Percentiles rank a stretch among this genome's conserved stretches.
Conservation (phyloP, 2,329 filamentous ascomycete genomes). For the Tolypocladium ophioglossoides region DNA sequence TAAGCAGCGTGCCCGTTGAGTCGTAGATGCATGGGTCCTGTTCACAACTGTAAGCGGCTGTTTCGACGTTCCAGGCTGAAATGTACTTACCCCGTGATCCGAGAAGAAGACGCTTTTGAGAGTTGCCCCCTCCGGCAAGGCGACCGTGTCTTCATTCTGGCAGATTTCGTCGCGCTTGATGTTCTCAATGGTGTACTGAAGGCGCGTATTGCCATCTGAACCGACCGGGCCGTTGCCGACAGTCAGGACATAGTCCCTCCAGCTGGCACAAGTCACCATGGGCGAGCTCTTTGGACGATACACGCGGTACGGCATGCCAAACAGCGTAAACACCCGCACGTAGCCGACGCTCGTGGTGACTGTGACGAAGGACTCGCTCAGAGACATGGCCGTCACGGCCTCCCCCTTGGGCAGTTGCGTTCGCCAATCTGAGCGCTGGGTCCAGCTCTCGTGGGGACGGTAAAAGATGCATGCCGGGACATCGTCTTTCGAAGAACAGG, state of each 20-base stretch:
- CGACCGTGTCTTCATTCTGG: conserved; percentile 87
- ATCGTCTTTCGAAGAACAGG: conserved; percentile 60
- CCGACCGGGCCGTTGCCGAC: conserved; percentile 85
- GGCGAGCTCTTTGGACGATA: conserved; percentile 87
- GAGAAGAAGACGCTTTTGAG: conserved; percentile 86
- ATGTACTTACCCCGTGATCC: conserved; percentile 62
- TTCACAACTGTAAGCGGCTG: background rate
- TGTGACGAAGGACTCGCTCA: conserved; percentile 85
- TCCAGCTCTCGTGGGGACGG: conserved; percentile 95
- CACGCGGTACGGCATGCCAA: conserved; percentile 78
- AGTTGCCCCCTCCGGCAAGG: conserved; percentile 62
- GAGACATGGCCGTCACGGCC: conserved; percentile 73
- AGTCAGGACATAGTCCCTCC: conserved; percentile 92
- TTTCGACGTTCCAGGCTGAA: too few species aligned
- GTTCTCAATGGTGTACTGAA: conserved; percentile 90
- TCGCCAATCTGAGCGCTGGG: conserved; percentile 79
- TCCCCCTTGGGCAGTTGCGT: conserved; percentile 83
- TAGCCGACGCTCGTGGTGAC: conserved; percentile 82
- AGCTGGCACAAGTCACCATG: conserved; percentile 86
- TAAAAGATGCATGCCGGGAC: conserved; percentile 80
- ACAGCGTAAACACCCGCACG: conserved; percentile 85
- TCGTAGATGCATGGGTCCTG: conserved; percentile 95
- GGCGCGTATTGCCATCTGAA: conserved; percentile 63
- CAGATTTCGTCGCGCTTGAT: conserved; percentile 88
- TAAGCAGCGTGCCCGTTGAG: conserved; percentile 76